These are phyloP conservation scores for Petasospora fabianii DNA, from an alignment of 1,139 yeast genomes.

Conservation along the genomic window DNA sequence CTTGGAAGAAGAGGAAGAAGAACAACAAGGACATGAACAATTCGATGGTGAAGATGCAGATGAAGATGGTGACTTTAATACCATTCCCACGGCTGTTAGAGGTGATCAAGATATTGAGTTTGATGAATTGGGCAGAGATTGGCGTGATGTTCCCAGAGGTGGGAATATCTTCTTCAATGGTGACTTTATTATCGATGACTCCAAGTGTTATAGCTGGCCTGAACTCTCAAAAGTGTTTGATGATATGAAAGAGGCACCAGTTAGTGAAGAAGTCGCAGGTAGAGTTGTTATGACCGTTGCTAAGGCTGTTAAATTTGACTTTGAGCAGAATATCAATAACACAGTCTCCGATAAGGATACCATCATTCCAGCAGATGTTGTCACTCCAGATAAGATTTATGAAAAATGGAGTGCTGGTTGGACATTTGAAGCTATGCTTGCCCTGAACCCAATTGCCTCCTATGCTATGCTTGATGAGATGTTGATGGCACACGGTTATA, in stretches of 20 bases:
- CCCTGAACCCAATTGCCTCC: slow-evolving; percentile 42
- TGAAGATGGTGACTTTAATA: slow-evolving; percentile 11
- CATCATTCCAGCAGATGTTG: slow-evolving; percentile 22
- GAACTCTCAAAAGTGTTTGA: slow-evolving; percentile 34
- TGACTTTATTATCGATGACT: slow-evolving; percentile 16
- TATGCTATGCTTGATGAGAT: slow-evolving; percentile 61
- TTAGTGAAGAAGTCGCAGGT: slow-evolving; percentile 37
- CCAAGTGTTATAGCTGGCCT: slow-evolving; percentile 29
- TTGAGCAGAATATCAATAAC: slow-evolving; percentile 28
- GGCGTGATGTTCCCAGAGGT: slow-evolving; percentile 68
- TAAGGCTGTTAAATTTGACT: slow-evolving; percentile 44
- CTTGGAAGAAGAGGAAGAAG: slow-evolving; percentile 15
- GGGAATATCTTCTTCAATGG: slow-evolving; percentile 38
- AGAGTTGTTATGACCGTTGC: slow-evolving; percentile 48
- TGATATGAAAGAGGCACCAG: slow-evolving; percentile 29
- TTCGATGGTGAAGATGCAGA: slow-evolving; percentile 20
- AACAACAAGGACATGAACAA: slow-evolving; percentile 18
- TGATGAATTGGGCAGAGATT: slow-evolving; percentile 59
- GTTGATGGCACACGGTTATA: slow-evolving; percentile 59
- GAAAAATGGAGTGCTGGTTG: slow-evolving; percentile 39
- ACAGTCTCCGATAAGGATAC: slow-evolving; percentile 25
- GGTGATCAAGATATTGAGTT: slow-evolving; percentile 39
- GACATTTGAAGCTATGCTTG: slow-evolving; percentile 40
- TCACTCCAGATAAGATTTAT: slow-evolving; percentile 50
- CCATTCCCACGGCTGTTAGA: slow-evolving; percentile 35